Percentiles rank a stretch among this genome's conserved stretches.
These are phyloP conservation scores for Vitis hybrid DNA, from an alignment of 177 flowering plant species.

Conservation along the genomic window DNA sequence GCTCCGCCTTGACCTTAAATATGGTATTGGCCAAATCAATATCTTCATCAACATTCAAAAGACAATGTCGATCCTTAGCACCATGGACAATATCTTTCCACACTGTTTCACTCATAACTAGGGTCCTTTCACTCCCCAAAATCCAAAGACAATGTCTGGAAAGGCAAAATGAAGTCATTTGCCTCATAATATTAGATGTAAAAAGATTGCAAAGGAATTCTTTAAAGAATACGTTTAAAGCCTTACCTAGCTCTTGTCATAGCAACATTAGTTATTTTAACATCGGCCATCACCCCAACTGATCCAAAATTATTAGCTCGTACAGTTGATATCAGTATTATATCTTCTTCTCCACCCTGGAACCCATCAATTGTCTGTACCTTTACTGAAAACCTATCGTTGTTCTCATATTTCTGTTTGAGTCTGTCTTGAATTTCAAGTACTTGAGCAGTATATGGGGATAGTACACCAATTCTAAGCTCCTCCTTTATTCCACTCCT, in stretches of 20 bases:
- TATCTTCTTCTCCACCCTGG: conserved; percentile 74
- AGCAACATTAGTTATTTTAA: conserved; percentile 65
- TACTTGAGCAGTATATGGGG: conserved; percentile 66
- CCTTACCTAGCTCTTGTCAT: conserved; percentile 70
- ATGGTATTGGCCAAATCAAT: conserved; percentile 30
- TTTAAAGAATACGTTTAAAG: too few species aligned
- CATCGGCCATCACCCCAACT: conserved; percentile 49
- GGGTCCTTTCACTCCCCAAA: conserved; percentile 35
- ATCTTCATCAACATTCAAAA: conserved; percentile 34
- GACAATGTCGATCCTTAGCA: conserved; percentile 35
- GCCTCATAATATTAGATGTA: too few species aligned
- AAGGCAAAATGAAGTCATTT: too few species aligned
- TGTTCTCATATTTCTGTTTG: conserved; percentile 32
- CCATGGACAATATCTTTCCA: conserved; percentile 32
- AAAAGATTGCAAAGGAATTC: too few species aligned
- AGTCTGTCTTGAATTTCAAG: conserved; percentile 45
- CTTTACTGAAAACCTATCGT: conserved; percentile 38
- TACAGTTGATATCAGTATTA: conserved; percentile 68
- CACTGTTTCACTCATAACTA: conserved; percentile 20
- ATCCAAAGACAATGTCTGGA: conserved; percentile 47
- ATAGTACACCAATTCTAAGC: conserved; percentile 47
- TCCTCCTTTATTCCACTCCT: conserved; percentile 13
- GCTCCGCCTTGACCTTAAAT: conserved; percentile 27
- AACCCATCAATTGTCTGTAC: conserved; percentile 64
- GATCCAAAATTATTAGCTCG: conserved; percentile 47